Percentiles rank a stretch among this genome's conserved stretches.
These are phyloP conservation scores for Crotalaria pallida DNA, from an alignment of 306 rosid species.

Conservation along the genomic window DNA sequence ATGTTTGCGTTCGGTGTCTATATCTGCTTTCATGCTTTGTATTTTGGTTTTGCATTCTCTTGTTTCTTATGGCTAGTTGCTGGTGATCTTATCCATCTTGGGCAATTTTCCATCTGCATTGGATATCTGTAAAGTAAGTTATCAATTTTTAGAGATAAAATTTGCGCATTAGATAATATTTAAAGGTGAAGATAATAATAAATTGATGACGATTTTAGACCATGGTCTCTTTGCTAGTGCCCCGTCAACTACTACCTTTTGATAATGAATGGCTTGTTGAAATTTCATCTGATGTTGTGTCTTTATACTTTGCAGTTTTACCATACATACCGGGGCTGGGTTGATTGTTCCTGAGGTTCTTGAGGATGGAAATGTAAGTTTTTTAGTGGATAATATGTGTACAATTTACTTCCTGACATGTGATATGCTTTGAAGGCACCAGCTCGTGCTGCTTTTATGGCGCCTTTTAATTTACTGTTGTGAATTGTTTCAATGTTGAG, in stretches of 20 bases:
- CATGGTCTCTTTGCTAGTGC: neutral
- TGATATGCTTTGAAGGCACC: neutral
- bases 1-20: no score
- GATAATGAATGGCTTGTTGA: neutral
- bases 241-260: neutral
- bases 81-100: neutral
- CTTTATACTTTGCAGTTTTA: constrained; percentile 48
- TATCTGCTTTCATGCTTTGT: no score
- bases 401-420: constrained; percentile 9
- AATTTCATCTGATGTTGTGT: neutral
- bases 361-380: constrained; percentile 67
- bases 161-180: neutral
- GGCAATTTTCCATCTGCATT: neutral
- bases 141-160: neutral
- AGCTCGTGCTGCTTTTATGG: neutral
- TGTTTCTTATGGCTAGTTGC: neutral
- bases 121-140: neutral
- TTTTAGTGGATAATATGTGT: neutral
- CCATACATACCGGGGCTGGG: constrained; percentile 89
- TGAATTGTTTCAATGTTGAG: neutral
- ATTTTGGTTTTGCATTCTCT: neutral
- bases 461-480: constrained; percentile 4
- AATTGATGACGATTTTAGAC: neutral
- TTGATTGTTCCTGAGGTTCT: constrained; percentile 77
- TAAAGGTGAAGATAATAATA: neutral